Conservation (phyloP, 2,329 filamentous ascomycete species). For the Davidsoniella australis region DNA sequence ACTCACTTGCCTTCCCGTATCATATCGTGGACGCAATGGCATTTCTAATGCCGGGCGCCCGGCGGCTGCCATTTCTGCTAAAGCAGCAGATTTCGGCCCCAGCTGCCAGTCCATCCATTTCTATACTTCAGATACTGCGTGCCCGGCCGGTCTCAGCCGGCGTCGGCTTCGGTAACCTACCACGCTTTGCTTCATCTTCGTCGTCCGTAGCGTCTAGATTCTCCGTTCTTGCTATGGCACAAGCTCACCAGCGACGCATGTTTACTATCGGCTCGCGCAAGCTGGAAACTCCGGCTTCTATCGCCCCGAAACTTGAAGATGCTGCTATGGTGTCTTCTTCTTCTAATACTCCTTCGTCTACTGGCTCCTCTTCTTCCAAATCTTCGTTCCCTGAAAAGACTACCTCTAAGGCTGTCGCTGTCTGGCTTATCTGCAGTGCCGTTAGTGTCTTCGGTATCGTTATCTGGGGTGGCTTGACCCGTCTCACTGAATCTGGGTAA, state of each 20-base stretch:
- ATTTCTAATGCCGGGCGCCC: constrained; percentile 12
- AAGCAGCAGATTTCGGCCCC: not conserved
- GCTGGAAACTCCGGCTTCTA: not conserved
- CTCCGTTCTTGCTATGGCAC: not conserved
- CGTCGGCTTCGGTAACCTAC: too few relatives aligned
- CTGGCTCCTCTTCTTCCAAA: constrained; percentile 4
- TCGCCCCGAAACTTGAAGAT: not conserved
- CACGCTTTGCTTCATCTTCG: not conserved
- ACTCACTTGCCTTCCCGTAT: too few relatives aligned
- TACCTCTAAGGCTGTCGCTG: constrained; percentile 62
- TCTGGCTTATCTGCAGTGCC: constrained; percentile 85
- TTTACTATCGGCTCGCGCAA: constrained; percentile 7
- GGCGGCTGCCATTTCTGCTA: constrained; percentile 9
- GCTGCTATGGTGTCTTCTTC: not conserved
- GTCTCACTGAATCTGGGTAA: constrained; percentile 90
- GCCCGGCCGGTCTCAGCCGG: not conserved
- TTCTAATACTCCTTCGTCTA: constrained; percentile 1
- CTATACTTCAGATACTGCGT: constrained; percentile 1
- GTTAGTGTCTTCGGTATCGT: constrained; percentile 94
- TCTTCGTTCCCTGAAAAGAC: constrained; percentile 38
- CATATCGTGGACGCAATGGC: constrained; percentile 2
- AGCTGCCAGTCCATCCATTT: constrained; percentile 1
- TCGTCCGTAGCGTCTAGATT: not conserved
- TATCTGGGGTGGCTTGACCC: constrained; percentile 80
- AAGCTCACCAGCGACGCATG: constrained; percentile 7